A percentile compares a stretch with the other conserved stretches of the same genome.
Evolutionary conservation across 139 green algal species (phyloP).

Genomic region (Picochlorum costavermella): DNA sequence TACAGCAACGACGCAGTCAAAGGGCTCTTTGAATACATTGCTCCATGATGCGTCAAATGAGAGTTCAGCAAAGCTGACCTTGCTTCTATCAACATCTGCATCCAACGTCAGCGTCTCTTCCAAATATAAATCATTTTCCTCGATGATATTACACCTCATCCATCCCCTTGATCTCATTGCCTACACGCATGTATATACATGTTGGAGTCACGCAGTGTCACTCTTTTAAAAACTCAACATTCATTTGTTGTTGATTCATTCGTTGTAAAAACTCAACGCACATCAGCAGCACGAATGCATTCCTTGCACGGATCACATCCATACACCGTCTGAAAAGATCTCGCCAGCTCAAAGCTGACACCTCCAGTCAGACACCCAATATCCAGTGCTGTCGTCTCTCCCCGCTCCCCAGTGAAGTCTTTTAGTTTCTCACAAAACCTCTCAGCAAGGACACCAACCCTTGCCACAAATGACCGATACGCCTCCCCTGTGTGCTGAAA

Average conservation of each 20-base stretch:
- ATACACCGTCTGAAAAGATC: conserved; percentile 48
- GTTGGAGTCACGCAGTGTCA: no score
- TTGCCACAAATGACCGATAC: conserved; percentile 10
- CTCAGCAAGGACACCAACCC: conserved; percentile 30
- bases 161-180: conserved; percentile 42
- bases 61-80: conserved; percentile 33
- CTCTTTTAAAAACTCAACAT: no score
- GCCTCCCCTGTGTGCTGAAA: no score
- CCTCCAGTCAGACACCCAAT: conserved; percentile 66
- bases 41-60: conserved; percentile 40
- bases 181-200: background rate
- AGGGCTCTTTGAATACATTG: conserved; percentile 43
- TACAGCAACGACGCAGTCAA: conserved; percentile 61
- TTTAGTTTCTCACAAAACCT: conserved; percentile 29
- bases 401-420: conserved; percentile 33
- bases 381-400: conserved; percentile 43
- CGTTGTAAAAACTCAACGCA: conserved; percentile 2
- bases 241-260: no score
- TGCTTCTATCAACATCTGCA: conserved; percentile 31
- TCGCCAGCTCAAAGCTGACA: conserved; percentile 53
- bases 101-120: conserved; percentile 25
- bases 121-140: conserved; percentile 57
- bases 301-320: conserved; percentile 51
- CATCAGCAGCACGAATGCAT: conserved; percentile 34
- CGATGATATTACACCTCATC: conserved; percentile 35